Percentiles rank a stretch among this genome's conserved stretches.
phyloP scores from a whole-genome alignment of 495 filamentous ascomycete species.

The Daldinia loculata region DNA sequence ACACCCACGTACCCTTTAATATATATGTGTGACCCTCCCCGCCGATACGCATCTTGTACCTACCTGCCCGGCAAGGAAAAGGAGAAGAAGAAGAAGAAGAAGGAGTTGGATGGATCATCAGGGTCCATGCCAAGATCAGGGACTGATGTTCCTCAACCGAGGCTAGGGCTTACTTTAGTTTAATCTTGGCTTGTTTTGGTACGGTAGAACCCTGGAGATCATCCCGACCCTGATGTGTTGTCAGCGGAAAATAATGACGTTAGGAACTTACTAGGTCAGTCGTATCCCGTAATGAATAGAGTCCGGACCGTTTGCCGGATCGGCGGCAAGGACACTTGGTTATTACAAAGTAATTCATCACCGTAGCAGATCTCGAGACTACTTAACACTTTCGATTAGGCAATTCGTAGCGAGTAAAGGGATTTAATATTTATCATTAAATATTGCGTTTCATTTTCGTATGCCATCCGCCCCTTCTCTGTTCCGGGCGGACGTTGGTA shows the following conservation, averaged over 20 bases:
- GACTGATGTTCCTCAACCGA: conserved; percentile 6
- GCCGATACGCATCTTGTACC: neutral
- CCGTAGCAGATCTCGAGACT: neutral
- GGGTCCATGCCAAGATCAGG: conserved; percentile 41
- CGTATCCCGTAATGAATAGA: neutral
- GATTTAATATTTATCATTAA: conserved; percentile 32
- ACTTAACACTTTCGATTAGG: neutral
- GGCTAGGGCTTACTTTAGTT: conserved; percentile 14
- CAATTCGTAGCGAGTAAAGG: neutral
- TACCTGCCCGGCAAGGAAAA: neutral
- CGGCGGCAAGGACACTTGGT: neutral
- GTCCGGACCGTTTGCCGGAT: neutral
- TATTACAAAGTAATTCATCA: neutral
- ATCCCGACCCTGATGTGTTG: neutral
- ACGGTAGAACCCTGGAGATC: neutral
- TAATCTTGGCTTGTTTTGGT: neutral
- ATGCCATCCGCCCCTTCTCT: conserved; percentile 43
- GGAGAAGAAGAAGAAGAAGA: neutral
- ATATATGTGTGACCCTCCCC: neutral
- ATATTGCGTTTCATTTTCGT: conserved; percentile 45
- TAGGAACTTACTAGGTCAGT: neutral
- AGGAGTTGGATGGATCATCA: conserved; percentile 26
- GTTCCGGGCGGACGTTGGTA: conserved; percentile 44
- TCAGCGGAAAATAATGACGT: neutral
- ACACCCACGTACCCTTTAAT: neutral